phyloP scores from a whole-genome alignment of 73 alveolate genomes.

The Symbiodinium pilosum region DNA sequence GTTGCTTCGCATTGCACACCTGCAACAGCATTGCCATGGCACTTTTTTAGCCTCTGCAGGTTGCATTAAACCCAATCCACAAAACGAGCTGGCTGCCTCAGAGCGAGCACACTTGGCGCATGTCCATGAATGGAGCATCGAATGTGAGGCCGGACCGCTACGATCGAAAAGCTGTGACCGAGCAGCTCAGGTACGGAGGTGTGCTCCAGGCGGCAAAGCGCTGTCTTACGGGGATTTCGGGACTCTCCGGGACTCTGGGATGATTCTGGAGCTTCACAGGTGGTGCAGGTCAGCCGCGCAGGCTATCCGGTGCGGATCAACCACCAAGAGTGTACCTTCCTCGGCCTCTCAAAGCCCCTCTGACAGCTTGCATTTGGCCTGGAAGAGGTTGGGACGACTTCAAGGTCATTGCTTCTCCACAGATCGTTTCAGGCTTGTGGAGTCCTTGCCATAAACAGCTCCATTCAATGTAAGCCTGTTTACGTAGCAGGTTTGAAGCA shows the following conservation, averaged over 20 bases:
- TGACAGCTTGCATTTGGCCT: background rate
- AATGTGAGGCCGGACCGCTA: background rate
- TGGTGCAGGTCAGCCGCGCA: conserved; percentile 40
- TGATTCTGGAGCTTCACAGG: too few species aligned
- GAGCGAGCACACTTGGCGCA: background rate
- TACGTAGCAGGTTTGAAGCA: conserved; percentile 30
- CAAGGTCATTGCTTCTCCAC: conserved; percentile 1
- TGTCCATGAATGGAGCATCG: background rate
- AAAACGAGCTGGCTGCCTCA: background rate
- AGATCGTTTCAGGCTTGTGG: background rate
- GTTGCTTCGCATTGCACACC: too few species aligned
- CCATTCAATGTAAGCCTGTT: too few species aligned
- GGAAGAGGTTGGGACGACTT: conserved; percentile 19
- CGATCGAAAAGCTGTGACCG: conserved; percentile 7
- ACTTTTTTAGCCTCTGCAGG: too few species aligned
- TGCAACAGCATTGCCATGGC: too few species aligned
- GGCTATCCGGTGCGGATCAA: conserved; percentile 47
- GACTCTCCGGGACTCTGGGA: background rate
- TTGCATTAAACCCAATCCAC: conserved; percentile 47
- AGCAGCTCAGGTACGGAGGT: conserved; percentile 43
- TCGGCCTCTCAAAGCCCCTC: background rate
- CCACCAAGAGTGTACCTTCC: background rate
- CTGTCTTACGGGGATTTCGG: background rate
- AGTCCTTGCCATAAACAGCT: too few species aligned
- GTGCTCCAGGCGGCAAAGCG: conserved; percentile 10